Evolutionary conservation across 1,139 yeast species (phyloP).

Genomic region (Tardiomyces digboiensis): DNA sequence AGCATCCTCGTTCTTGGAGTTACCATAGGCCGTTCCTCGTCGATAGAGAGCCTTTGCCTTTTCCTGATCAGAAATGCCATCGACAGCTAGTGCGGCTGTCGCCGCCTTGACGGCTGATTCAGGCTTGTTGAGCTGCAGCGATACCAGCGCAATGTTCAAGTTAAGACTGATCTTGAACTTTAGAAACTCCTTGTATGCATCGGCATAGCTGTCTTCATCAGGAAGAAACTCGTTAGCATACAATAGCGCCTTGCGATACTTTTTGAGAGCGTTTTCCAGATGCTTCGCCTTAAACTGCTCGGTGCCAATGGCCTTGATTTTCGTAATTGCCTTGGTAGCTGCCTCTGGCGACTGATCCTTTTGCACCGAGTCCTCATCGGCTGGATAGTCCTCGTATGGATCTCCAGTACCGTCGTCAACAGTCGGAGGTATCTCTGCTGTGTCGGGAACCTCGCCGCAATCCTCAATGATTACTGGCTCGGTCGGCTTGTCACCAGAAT

Average conservation of each 20-base stretch:
- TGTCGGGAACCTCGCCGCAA: constrained; percentile 63
- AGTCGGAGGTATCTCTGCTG: constrained; percentile 19
- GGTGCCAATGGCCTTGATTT: constrained; percentile 75
- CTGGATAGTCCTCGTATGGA: constrained; percentile 61
- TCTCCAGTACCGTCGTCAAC: constrained; percentile 79
- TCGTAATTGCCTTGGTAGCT: constrained; percentile 49
- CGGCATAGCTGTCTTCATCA: constrained; percentile 17
- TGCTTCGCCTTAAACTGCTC: constrained; percentile 57
- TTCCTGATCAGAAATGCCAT: constrained; percentile 49
- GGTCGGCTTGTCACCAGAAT: constrained; percentile 51
- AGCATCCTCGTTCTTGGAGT: constrained; percentile 57
- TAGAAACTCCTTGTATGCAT: constrained; percentile 15
- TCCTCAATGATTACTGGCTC: constrained; percentile 55
- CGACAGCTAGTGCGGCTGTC: constrained; percentile 53
- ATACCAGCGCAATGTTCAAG: constrained; percentile 66
- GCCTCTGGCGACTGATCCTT: constrained; percentile 50
- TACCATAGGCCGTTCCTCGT: constrained; percentile 65
- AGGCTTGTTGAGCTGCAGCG: constrained; percentile 51
- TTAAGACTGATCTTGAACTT: constrained; percentile 49
- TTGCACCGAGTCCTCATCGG: constrained; percentile 31
- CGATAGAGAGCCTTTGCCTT: constrained; percentile 80
- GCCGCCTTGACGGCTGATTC: constrained; percentile 50
- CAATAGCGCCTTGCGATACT: constrained; percentile 37
- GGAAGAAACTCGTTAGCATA: constrained; percentile 13
- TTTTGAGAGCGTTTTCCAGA: constrained; percentile 45